Evolutionary conservation across 2,329 filamentous ascomycete genomes (phyloP).

Genomic region (Aureobasidium sp.): DNA sequence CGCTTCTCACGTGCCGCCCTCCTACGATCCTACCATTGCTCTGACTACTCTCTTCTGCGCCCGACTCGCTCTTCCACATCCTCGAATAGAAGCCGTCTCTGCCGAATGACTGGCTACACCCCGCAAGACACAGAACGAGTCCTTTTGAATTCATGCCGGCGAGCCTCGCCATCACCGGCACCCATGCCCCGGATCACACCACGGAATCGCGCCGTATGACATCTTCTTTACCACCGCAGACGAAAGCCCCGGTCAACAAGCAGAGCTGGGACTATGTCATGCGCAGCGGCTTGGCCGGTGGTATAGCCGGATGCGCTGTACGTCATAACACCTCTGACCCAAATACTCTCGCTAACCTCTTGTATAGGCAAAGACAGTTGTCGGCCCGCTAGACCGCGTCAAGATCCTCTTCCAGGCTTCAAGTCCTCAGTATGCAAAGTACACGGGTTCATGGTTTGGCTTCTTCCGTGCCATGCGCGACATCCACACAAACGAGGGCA

Average conservation of each 20-base stretch:
- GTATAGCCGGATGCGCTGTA: constrained; percentile 86
- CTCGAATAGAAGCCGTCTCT: not conserved
- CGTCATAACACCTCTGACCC: constrained; percentile 26
- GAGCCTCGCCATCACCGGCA: constrained; percentile 21
- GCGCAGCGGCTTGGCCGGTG: constrained; percentile 77
- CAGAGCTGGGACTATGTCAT: constrained; percentile 76
- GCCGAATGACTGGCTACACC: not conserved
- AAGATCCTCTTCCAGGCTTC: constrained; percentile 98
- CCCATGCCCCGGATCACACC: constrained; percentile 24
- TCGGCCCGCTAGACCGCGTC: constrained; percentile 91
- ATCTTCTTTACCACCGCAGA: constrained; percentile 23
- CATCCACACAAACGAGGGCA: constrained; percentile 69
- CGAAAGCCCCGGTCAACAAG: constrained; percentile 51
- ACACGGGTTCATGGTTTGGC: constrained; percentile 80
- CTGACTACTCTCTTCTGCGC: not conserved
- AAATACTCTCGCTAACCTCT: not conserved
- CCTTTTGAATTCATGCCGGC: constrained; percentile 27
- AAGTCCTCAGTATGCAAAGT: constrained; percentile 89
- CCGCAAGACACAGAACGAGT: not conserved
- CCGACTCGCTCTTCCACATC: not conserved
- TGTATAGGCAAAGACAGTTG: constrained; percentile 79
- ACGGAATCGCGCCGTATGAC: constrained; percentile 35
- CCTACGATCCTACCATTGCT: not conserved
- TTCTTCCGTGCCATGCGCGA: constrained; percentile 73
- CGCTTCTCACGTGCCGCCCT: not conserved